A percentile compares a stretch with the other conserved stretches of the same genome.
These are phyloP conservation scores for Gynostemma pentaphyllum DNA, from an alignment of 306 rosid species.

Conservation along the genomic window DNA sequence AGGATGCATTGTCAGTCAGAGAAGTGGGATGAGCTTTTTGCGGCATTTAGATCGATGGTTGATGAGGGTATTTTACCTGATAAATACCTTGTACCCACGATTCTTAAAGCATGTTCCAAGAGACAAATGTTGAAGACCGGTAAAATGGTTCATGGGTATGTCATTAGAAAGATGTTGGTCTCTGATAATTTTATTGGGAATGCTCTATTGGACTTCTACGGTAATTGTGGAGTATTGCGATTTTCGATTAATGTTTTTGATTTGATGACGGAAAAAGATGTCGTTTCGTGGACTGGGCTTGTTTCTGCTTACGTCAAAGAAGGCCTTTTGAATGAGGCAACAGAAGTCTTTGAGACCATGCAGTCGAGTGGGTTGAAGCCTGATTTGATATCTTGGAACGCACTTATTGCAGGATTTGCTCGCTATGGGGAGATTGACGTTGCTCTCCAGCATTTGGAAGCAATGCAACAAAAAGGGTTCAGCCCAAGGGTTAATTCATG, in stretches of 20 bases:
- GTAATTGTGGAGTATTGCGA: constrained; percentile 32
- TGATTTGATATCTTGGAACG: constrained; percentile 42
- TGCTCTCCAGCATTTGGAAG: constrained; percentile 26
- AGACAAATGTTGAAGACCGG: constrained; percentile 18
- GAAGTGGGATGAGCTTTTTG: constrained; percentile 29
- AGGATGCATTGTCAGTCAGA: constrained; percentile 21
- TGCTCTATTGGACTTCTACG: constrained; percentile 27
- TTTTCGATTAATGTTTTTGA: constrained; percentile 23
- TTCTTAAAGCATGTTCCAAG: constrained; percentile 30
- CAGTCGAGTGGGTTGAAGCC: constrained; percentile 22
- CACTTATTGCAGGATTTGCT: constrained; percentile 34
- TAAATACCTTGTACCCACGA: constrained; percentile 31
- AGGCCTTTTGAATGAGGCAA: constrained; percentile 29
- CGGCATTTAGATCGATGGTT: constrained; percentile 24
- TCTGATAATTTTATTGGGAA: constrained; percentile 31
- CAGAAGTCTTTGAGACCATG: constrained; percentile 25
- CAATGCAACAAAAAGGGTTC: constrained; percentile 29
- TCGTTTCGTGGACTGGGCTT: constrained; percentile 37
- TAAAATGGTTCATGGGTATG: constrained; percentile 31
- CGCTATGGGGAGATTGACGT: constrained; percentile 26
- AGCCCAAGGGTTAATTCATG: constrained; percentile 29
- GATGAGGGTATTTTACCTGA: constrained; percentile 26
- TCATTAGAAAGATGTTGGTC: constrained; percentile 15
- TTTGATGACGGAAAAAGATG: constrained; percentile 29
- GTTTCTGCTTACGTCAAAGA: constrained; percentile 29